Base-by-base conservation (phyloP, 2,329 filamentous ascomycete genomes). In the Monosporascus sp. region DNA sequence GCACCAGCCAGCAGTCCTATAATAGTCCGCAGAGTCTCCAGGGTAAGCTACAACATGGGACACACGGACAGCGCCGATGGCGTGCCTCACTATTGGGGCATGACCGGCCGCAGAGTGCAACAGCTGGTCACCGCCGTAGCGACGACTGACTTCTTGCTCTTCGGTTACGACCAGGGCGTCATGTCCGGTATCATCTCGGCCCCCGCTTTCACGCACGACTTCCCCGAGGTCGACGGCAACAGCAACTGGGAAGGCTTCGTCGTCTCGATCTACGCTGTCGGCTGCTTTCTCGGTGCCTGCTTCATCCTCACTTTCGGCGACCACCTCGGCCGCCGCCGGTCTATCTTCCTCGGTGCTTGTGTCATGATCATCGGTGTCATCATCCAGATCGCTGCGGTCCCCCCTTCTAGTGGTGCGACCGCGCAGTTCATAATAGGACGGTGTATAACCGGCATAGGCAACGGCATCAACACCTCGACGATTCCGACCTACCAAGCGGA, bases 361-460 rank as follows among this genome's bases (percentile, higher is more conserved):
- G 71, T 84, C 58, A 79, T 84, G 74, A 75, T 81, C 24, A 62
- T 83, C 35, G 81, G 81, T 35, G 80, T 81, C 38, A 71, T 77
- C 8, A 73, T 85, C 26, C 81, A 84, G 62, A 69, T 76, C 16
- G 67, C 75, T 14, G 73, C 76, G 2, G 78, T 74, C 57, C 71
- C 56, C n/a, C 71, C 76, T 9, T 70, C 67, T 20, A 70, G 72
- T 49, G 72, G 78, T 20, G 73, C 80, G 22, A 72, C 74, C 11
- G 73, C 74, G 3, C 70, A 78, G 55, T 73, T 77, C 54, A 76
- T 80, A 37, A 68, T 77, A 22, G 76, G 76, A n/a, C 70, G 76
- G 41, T 71, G 76, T 37, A 67, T 79, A 19, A 75, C 76, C 3
- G 79, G 76, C 7, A 70, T 80, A 53, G 76, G 77, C 1, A 78